Base-by-base conservation (phyloP, 2,329 filamentous ascomycete species). In the Monilinia laxa region DNA sequence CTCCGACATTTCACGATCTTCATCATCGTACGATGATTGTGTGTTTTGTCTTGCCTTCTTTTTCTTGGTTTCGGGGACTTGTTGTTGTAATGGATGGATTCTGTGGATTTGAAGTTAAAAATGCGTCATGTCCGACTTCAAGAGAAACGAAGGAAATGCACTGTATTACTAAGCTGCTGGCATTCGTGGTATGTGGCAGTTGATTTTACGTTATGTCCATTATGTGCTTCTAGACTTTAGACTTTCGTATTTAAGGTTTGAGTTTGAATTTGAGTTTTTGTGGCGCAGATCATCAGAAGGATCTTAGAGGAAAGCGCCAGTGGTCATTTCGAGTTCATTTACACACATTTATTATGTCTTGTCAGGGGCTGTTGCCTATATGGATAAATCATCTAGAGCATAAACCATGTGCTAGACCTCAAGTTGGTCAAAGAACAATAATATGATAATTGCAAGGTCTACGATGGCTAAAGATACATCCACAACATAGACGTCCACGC, bases 181-280 rank as follows among this genome's bases (percentile, higher is more conserved):
- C 6, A 16, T 14, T 42, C 12, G 20, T n/a, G 20, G 20, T 47
- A 18, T 47, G 16, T 47, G 20, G 18, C 16, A 20, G 45, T 47
- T n/a, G 16, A 14, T 2, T 20, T 18, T 47, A 18, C 18, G 42
- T 47, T 18, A 47, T 40, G 14, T 59, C 20, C 2, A 20, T 18
- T 49, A n/a, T 49, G 45, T 49, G 42, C 18, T 18, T 20, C 18
- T 47, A 47, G 16, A 47, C 49, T 23, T 10, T 38, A 18, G 28
- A 35, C 25, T 25, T 38, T 60, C 25, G 28, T 49, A 59, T 51
- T 60, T 38, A 49, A 9, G 18, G 20, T 38, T 60, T 60, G 40
- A 16, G 40, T 38, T 60, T 20, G 20, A 35, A 59, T 38, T 60
- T 51, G 14, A 9, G 16, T 20, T 38, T 60, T 60, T 11, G 42